Evolutionary conservation across 148 eudicot genomes (phyloP).

Genomic region (Rhododendron ferrugineum): DNA sequence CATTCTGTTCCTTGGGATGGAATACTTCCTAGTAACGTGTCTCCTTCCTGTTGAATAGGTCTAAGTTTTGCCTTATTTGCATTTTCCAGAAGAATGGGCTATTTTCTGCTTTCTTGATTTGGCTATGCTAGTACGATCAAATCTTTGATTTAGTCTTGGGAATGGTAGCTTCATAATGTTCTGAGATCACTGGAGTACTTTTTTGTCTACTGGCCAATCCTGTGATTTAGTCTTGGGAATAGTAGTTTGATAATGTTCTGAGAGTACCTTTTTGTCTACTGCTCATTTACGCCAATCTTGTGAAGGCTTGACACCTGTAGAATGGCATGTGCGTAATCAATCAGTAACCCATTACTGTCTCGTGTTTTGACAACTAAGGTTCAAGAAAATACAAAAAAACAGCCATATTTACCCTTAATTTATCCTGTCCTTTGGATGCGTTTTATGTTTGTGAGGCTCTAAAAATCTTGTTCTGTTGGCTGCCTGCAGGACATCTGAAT

Average conservation of each 20-base stretch:
- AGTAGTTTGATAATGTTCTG: background rate
- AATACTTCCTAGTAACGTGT: background rate
- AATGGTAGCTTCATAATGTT: background rate
- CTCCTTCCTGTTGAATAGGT: background rate
- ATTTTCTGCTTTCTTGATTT: background rate
- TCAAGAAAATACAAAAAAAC: background rate
- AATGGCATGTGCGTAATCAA: background rate
- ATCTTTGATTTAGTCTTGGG: background rate
- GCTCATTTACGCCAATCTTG: background rate
- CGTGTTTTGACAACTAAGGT: background rate
- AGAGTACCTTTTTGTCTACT: background rate
- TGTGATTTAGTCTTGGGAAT: background rate
- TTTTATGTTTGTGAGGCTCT: background rate
- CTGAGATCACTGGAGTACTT: background rate
- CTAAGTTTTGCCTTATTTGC: background rate
- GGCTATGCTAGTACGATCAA: background rate
- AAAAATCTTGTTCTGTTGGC: slow-evolving; percentile 14
- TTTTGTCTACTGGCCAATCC: background rate
- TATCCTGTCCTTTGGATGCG: background rate
- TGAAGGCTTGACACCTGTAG: background rate
- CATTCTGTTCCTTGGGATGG: background rate
- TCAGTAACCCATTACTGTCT: background rate
- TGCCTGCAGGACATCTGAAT: slow-evolving; percentile 90
- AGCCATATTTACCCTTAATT: background rate
- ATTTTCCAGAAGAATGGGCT: background rate